These are phyloP conservation scores for Epithele typhae DNA, from an alignment of 768 basidiomycete genomes.

Conservation along the genomic window DNA sequence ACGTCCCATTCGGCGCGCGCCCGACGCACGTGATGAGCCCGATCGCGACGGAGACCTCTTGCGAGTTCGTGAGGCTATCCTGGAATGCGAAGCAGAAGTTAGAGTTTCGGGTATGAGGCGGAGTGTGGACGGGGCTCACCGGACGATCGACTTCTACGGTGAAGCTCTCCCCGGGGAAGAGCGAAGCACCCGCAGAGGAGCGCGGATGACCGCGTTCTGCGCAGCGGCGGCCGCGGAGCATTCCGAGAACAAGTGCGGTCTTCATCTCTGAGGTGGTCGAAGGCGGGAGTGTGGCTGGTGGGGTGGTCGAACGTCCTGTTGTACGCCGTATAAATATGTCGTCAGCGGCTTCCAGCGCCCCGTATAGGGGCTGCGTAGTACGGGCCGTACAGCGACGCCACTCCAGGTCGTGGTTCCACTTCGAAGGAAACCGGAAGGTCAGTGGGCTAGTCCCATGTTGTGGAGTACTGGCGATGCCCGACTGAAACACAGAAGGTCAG, in stretches of 20 bases:
- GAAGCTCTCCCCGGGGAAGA: slow-evolving; percentile 3
- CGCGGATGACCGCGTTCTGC: slow-evolving; percentile 1
- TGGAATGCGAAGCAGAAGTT: slow-evolving; percentile 1
- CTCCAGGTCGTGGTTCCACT: no score
- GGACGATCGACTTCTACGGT: slow-evolving; percentile 5
- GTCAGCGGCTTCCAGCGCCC: no score
- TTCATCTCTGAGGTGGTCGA: neutral
- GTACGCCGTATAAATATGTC: no score
- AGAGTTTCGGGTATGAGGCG: neutral
- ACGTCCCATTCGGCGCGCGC: slow-evolving; percentile 4
- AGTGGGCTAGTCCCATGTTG: no score
- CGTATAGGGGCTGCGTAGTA: no score
- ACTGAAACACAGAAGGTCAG: no score
- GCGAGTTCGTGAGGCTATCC: slow-evolving; percentile 25
- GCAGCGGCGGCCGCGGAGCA: slow-evolving; percentile 17
- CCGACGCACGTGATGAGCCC: slow-evolving; percentile 22
- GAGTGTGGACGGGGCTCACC: neutral
- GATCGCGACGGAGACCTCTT: slow-evolving; percentile 32
- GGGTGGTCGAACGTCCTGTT: no score
- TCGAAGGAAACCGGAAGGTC: no score
- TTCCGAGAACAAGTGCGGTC: neutral
- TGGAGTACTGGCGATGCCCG: no score
- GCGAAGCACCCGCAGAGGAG: neutral
- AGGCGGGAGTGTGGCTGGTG: no score
- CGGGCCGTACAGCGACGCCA: no score